phyloP scores from a whole-genome alignment of 768 basidiomycete genomes.

The Hemileccinum rubropunctum region DNA sequence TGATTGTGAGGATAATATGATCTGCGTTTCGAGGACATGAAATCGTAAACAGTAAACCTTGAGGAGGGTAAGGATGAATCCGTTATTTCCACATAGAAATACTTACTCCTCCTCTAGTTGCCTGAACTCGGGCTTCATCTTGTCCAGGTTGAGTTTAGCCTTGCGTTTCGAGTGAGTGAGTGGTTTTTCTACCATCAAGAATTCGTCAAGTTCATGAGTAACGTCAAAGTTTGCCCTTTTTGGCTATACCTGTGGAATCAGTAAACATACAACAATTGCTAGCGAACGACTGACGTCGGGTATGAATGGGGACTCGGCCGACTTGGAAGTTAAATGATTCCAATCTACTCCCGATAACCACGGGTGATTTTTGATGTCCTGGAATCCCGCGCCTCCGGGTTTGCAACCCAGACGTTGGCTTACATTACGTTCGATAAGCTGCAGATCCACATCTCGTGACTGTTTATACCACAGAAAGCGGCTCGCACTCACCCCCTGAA shows the following conservation, averaged over 20 bases:
- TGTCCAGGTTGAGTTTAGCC: slow-evolving; percentile 77
- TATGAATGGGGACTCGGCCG: slow-evolving; percentile 76
- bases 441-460: slow-evolving; percentile 10
- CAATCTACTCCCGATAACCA: slow-evolving; percentile 88
- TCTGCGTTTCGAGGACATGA: slow-evolving; percentile 62
- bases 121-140: slow-evolving; percentile 87
- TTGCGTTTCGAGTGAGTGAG: slow-evolving; percentile 92
- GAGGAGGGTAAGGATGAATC: slow-evolving; percentile 10
- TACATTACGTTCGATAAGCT: slow-evolving; percentile 87
- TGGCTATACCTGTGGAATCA: slow-evolving; percentile 48
- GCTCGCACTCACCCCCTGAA: slow-evolving; percentile 58
- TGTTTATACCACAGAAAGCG: background rate
- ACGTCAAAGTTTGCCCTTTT: slow-evolving; percentile 99
- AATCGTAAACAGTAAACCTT: slow-evolving; percentile 91
- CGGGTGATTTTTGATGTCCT: slow-evolving; percentile 75
- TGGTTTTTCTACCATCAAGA: slow-evolving; percentile 97
- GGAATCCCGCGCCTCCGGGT: slow-evolving; percentile 63
- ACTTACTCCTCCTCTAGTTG: slow-evolving; percentile 90
- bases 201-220: slow-evolving; percentile 95
- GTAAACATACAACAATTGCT: background rate
- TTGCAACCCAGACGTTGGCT: slow-evolving; percentile 79
- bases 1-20: slow-evolving; percentile 91
- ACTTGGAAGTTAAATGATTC: slow-evolving; percentile 70
- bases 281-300: slow-evolving; percentile 74
- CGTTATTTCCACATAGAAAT: background rate